phyloP scores from a whole-genome alignment of 805 yeast species.

The Komagataella pseudopastoris region DNA sequence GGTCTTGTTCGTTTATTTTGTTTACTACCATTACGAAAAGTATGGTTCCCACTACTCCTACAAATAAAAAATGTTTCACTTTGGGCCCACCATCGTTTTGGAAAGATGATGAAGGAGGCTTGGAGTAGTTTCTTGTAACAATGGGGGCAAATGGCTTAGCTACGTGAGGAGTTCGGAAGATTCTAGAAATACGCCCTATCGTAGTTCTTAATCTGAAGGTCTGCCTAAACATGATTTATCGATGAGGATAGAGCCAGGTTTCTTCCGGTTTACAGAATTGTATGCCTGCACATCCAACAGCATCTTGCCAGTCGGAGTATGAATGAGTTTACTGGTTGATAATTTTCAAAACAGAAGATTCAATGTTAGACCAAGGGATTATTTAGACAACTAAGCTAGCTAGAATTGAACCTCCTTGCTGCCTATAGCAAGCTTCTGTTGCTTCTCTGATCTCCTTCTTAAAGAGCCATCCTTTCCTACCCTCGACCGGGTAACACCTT shows the following conservation, averaged over 20 bases:
- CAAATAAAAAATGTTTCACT: constrained; percentile 23
- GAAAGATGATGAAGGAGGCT: not conserved
- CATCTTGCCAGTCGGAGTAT: not conserved
- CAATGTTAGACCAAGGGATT: not conserved
- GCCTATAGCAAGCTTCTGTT: not conserved
- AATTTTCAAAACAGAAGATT: too few species aligned
- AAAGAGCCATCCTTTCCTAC: too few species aligned
- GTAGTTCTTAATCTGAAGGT: not conserved
- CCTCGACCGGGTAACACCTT: not conserved
- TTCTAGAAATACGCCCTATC: not conserved
- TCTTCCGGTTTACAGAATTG: not conserved
- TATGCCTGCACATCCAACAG: not conserved
- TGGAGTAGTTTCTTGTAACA: not conserved
- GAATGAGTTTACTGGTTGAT: too few species aligned
- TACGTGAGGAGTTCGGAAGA: not conserved
- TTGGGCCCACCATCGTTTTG: constrained; percentile 20
- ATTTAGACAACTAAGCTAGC: not conserved
- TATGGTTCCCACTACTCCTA: constrained; percentile 31
- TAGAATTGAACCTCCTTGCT: too few species aligned
- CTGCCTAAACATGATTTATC: not conserved
- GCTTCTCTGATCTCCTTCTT: too few species aligned
- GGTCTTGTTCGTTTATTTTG: constrained; percentile 17
- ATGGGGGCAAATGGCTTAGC: not conserved
- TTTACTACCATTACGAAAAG: constrained; percentile 20
- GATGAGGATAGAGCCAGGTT: not conserved